Base-by-base conservation (phyloP, 345 rosid species). In the Passiflora organensis region DNA sequence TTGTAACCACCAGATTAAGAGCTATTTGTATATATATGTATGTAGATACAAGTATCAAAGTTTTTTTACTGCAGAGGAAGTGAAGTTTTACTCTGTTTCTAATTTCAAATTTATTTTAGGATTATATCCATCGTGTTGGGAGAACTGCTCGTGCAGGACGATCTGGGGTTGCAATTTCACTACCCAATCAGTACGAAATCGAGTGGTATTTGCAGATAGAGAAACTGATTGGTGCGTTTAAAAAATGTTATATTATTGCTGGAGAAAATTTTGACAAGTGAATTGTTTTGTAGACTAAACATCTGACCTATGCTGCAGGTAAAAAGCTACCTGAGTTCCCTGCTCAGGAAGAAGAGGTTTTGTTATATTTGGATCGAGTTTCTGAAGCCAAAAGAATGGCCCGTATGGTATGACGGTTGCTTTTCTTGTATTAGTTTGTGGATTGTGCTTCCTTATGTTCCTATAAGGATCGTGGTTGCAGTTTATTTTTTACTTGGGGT, bases 101-200 rank as follows among this genome's bases (percentile, higher is more conserved):
- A 8, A 28, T 8, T 28, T 28, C 8, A 2, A 28, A 28, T 28
- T 2, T 8, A 28, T 28, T 28, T 3, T 8, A 28, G 34, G 34
- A 89, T 69, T 86, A 89, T 65, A 84, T 89, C 48, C 97, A 86
- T 69, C 72, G 94, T 67, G 95, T 84, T 14, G 95, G 95, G 61
- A 81, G 95, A 77, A 81, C 86, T 17, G 97, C 91, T 58, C 95
- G 99, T 62, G 97, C 97, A n/a, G 99, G 97, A 56, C 84, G 96
- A 58, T 83, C 96, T 64, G 97, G 96, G 34, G 83, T 88, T 12
- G 98, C 88, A 36, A 79, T 91, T 66, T 91, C 98, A 22, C 84
- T 91, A 11, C 95, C 86, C 18, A 88, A 80, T 63, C 95, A 84
- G 75, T 93, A 86, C 51, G 97, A 93, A 73, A 48, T 93, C 22